These are phyloP conservation scores for Lichtheimia corymbifera DNA, from an alignment of 371 early-diverging fungal genomes.

Conservation along the genomic window DNA sequence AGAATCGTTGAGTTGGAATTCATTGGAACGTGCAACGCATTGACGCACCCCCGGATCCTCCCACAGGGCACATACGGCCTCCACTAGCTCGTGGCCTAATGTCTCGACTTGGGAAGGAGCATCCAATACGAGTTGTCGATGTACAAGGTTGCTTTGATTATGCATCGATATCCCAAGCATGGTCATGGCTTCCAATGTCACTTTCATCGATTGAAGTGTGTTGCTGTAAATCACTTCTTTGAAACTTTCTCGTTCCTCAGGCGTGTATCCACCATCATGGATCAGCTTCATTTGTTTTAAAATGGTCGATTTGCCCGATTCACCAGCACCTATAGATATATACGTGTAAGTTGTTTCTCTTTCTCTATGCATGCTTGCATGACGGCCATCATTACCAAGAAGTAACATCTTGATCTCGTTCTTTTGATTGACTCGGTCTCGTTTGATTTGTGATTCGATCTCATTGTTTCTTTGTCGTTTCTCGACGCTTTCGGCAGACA, in stretches of 20 bases:
- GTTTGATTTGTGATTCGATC: constrained; percentile 86
- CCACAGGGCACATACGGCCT: constrained; percentile 77
- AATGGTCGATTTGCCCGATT: constrained; percentile 96
- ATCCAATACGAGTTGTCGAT: constrained; percentile 39
- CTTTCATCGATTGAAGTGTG: constrained; percentile 85
- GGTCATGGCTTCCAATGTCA: constrained; percentile 88
- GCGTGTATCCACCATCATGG: constrained; percentile 88
- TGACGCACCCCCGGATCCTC: constrained; percentile 71
- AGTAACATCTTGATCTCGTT: constrained; percentile 95
- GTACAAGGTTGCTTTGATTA: constrained; percentile 61
- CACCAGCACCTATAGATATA: constrained; percentile 82
- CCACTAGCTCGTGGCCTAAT: constrained; percentile 65
- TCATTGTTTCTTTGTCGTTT: constrained; percentile 81
- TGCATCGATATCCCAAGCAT: constrained; percentile 66
- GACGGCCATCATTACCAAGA: constrained; percentile 63
- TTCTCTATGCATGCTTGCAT: not conserved
- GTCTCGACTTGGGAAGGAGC: constrained; percentile 66
- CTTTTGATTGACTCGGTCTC: constrained; percentile 72
- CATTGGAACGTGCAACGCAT: constrained; percentile 70
- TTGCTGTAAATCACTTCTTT: constrained; percentile 89
- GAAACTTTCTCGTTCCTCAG: constrained; percentile 83
- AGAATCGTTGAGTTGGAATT: constrained; percentile 87
- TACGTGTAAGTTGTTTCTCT: not conserved
- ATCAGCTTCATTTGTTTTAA: constrained; percentile 96
- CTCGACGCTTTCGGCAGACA: constrained; percentile 83